Evolutionary conservation across 345 rosid species (phyloP).

Genomic region (Arabis alpina): DNA sequence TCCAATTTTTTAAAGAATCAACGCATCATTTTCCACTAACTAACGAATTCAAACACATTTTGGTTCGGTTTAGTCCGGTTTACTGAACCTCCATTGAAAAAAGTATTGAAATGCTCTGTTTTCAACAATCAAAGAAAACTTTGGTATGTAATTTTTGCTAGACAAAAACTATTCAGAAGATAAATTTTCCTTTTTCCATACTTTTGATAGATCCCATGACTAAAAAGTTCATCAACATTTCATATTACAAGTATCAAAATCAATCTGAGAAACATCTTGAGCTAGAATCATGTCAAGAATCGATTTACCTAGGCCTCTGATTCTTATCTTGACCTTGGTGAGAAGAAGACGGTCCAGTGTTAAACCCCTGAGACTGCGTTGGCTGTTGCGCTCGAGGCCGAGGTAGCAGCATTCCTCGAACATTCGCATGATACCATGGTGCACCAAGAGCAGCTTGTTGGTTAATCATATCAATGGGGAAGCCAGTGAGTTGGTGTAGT

Average conservation of each 20-base stretch:
- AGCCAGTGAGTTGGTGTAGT: neutral
- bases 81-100: too few relatives aligned
- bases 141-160: neutral
- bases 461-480: conserved; percentile 1
- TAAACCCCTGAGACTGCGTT: neutral
- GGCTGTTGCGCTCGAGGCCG: neutral
- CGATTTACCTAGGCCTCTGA: neutral
- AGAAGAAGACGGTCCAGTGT: neutral
- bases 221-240: neutral
- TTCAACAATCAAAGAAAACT: neutral
- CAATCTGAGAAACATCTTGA: neutral
- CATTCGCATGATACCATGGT: too few relatives aligned
- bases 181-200: conserved; percentile 3
- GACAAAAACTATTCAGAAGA: conserved; percentile 10
- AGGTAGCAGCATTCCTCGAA: too few relatives aligned
- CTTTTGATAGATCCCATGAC: neutral
- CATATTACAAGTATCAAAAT: conserved; percentile 1
- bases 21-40: too few relatives aligned
- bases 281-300: neutral
- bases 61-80: too few relatives aligned
- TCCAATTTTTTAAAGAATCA: too few relatives aligned
- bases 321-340: neutral
- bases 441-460: too few relatives aligned
- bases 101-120: neutral
- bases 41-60: too few relatives aligned